Evolutionary conservation across 306 rosid species (phyloP).

Genomic region (Vachellia pachyceras): DNA sequence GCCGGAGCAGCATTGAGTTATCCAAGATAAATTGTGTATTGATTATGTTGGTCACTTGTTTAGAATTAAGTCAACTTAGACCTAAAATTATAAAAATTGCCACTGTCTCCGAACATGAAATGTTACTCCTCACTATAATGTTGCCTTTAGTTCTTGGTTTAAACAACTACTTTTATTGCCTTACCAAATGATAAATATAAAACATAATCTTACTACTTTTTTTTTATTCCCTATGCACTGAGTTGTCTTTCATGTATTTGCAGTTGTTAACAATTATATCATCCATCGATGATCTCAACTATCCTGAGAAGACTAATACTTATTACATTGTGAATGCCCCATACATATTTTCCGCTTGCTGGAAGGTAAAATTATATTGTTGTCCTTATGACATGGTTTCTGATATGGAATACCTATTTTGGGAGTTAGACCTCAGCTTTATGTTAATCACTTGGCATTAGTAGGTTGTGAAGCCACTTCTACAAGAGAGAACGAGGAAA

Average conservation of each 20-base stretch:
- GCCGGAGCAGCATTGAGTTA: neutral
- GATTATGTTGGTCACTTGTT: conserved; percentile 3
- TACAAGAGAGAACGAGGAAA: conserved; percentile 88
- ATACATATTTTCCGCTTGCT: conserved; percentile 88
- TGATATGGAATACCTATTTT: conserved; percentile 15
- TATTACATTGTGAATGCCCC: conserved; percentile 91
- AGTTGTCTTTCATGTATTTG: conserved; percentile 42
- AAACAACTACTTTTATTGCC: neutral
- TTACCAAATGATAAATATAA: conserved; percentile 4
- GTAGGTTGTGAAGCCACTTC: conserved; percentile 94
- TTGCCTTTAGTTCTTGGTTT: neutral
- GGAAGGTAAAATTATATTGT: conserved; percentile 70
- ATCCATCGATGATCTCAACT: conserved; percentile 92
- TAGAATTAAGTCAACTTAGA: conserved; percentile 6
- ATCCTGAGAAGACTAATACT: conserved; percentile 91
- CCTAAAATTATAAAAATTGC: neutral
- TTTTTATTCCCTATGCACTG: neutral
- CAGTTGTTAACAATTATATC: conserved; percentile 85
- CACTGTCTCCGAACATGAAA: neutral
- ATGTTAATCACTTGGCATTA: conserved; percentile 25
- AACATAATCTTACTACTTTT: neutral
- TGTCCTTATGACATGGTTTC: conserved; percentile 29
- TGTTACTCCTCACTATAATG: neutral
- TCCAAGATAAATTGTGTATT: conserved; percentile 25
- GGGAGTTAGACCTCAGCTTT: conserved; percentile 14